Evolutionary conservation across 257 asterid genomes (phyloP).

Genomic region (Echites panduratus): DNA sequence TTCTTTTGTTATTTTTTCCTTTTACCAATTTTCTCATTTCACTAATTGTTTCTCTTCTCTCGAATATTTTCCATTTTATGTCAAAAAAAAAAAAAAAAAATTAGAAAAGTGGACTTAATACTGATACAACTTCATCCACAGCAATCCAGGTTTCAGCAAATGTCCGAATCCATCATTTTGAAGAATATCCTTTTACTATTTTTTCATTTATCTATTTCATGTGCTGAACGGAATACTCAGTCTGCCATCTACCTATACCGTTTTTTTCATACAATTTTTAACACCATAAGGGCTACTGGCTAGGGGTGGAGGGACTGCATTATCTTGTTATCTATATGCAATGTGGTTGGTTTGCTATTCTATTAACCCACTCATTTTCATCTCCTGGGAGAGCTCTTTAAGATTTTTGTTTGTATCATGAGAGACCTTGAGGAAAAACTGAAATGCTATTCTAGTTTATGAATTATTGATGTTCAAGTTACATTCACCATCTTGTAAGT

Average conservation of each 20-base stretch:
- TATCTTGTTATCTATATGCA: background rate
- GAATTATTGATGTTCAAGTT: background rate
- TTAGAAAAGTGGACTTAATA: background rate
- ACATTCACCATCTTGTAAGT: background rate
- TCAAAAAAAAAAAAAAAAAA: background rate
- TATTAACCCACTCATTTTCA: background rate
- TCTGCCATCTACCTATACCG: background rate
- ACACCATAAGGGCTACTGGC: background rate
- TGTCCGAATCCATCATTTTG: constrained; percentile 81
- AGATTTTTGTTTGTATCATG: background rate
- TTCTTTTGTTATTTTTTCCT: background rate
- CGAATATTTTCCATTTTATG: background rate
- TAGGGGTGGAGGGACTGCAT: background rate
- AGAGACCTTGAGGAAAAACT: background rate
- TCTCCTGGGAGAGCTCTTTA: background rate
- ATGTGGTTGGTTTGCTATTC: background rate
- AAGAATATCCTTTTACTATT: constrained; percentile 71
- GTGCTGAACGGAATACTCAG: background rate
- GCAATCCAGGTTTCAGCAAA: constrained; percentile 88
- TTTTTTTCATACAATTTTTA: background rate
- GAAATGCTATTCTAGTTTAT: background rate
- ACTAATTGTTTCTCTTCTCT: background rate
- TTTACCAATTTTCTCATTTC: background rate
- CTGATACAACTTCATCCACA: constrained; percentile 31
- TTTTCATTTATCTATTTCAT: constrained; percentile 4